These are phyloP conservation scores for Tylopilus rubrobrunneus DNA, from an alignment of 768 basidiomycete species.

Conservation along the genomic window DNA sequence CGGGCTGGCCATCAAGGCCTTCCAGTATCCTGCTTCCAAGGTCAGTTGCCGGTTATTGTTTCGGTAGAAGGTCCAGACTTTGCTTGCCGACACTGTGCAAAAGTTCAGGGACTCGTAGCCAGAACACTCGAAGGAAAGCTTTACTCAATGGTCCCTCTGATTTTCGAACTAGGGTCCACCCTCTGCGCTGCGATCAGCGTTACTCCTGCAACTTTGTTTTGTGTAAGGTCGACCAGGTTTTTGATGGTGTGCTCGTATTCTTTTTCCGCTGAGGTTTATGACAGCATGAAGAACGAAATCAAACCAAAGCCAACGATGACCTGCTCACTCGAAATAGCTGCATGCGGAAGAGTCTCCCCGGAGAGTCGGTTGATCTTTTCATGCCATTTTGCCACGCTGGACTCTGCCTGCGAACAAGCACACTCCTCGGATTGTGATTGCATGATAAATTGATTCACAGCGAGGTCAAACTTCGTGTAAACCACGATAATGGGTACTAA, in stretches of 20 bases:
- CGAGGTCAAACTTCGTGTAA: background rate
- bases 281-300: background rate
- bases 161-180: background rate
- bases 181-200: background rate
- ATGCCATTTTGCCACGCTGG: background rate
- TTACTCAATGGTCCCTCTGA: background rate
- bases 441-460: background rate
- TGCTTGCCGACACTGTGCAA: background rate
- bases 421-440: too few relatives aligned
- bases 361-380: background rate
- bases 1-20: background rate
- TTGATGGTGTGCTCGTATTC: background rate
- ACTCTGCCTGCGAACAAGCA: too few relatives aligned
- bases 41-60: background rate
- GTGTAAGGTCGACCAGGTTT: background rate
- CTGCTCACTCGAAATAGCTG: background rate
- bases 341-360: background rate
- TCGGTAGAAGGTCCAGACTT: background rate
- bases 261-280: background rate
- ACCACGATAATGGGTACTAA: constrained; percentile 2
- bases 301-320: background rate
- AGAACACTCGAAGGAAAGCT: background rate
- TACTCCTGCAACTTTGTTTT: background rate
- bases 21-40: background rate
- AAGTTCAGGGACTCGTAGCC: background rate